Evolutionary conservation across 2,329 filamentous ascomycete genomes (phyloP).

Genomic region (Eurotiales sp.): DNA sequence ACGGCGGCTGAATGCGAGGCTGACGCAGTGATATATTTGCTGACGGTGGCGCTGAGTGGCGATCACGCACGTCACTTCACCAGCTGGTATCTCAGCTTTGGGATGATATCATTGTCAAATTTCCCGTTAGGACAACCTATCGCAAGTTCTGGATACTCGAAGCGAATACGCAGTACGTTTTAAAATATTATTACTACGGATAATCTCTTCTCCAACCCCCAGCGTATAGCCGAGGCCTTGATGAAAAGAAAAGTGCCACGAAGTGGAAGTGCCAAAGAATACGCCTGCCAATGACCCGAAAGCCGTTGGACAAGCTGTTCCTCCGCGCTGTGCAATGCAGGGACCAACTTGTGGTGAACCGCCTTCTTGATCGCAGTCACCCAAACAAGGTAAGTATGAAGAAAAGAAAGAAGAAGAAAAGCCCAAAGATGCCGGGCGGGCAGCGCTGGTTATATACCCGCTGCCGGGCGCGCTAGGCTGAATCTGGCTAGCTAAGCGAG

Average conservation of each 20-base stretch:
- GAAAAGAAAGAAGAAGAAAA: slow-evolving; percentile 39
- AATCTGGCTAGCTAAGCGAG: slow-evolving; percentile 11
- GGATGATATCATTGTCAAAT: too few species aligned
- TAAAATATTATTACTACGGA: too few species aligned
- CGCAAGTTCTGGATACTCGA: too few species aligned
- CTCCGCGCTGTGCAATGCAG: slow-evolving; percentile 58
- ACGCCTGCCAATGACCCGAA: slow-evolving; percentile 48
- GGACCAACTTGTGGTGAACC: slow-evolving; percentile 45
- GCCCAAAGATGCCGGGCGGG: slow-evolving; percentile 16
- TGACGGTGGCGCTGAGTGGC: neutral
- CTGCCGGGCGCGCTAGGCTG: neutral
- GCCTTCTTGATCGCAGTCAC: slow-evolving; percentile 46
- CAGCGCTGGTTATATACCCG: slow-evolving; percentile 30
- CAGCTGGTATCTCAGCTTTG: too few species aligned
- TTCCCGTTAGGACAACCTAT: too few species aligned
- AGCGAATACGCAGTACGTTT: too few species aligned
- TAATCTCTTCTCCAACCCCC: slow-evolving; percentile 33
- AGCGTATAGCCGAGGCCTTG: slow-evolving; percentile 31
- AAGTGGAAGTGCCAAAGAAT: slow-evolving; percentile 48
- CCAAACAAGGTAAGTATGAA: slow-evolving; percentile 53
- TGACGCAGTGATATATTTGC: neutral
- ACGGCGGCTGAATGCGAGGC: too few species aligned
- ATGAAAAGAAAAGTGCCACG: slow-evolving; percentile 38
- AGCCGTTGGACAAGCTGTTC: slow-evolving; percentile 47
- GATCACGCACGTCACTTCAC: neutral